Evolutionary conservation across 179 eudicot genomes (phyloP).

Genomic region (Beta lomatogona): DNA sequence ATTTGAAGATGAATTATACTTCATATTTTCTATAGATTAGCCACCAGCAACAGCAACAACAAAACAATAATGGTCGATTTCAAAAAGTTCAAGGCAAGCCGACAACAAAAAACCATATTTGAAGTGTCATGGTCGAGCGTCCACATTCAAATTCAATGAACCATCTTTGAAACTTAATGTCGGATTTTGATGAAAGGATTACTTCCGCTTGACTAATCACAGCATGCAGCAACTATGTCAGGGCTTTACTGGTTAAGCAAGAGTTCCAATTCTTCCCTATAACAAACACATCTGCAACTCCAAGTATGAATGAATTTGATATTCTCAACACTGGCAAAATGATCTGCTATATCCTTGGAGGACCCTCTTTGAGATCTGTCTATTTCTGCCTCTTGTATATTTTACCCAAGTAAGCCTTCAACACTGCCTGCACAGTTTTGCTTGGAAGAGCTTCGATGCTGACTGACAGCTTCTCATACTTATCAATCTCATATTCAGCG

Average conservation of each 20-base stretch:
- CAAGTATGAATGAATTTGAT: background rate
- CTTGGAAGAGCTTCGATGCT: slow-evolving; percentile 59
- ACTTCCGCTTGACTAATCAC: background rate
- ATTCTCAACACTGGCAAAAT: background rate
- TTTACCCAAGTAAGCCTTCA: slow-evolving; percentile 58
- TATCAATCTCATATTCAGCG: slow-evolving; percentile 49
- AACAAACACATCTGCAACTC: background rate
- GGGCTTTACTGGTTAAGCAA: background rate
- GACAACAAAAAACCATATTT: too few species aligned
- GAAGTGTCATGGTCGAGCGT: too few species aligned
- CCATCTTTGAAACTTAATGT: too few species aligned
- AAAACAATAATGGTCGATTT: too few species aligned
- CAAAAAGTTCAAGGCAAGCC: too few species aligned
- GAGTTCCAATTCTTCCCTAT: background rate
- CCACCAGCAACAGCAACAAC: too few species aligned
- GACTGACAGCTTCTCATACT: slow-evolving; percentile 43
- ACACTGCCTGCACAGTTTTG: slow-evolving; percentile 53
- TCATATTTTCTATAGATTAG: too few species aligned
- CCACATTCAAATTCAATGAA: too few species aligned
- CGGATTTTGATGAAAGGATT: background rate
- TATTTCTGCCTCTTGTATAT: slow-evolving; percentile 65
- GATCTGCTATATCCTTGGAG: background rate
- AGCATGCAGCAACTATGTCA: background rate
- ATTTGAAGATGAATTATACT: too few species aligned
- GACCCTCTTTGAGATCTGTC: background rate